Conservation (phyloP, 176 grass and related monocot genomes). For the Eragrostis nindensis region DNA sequence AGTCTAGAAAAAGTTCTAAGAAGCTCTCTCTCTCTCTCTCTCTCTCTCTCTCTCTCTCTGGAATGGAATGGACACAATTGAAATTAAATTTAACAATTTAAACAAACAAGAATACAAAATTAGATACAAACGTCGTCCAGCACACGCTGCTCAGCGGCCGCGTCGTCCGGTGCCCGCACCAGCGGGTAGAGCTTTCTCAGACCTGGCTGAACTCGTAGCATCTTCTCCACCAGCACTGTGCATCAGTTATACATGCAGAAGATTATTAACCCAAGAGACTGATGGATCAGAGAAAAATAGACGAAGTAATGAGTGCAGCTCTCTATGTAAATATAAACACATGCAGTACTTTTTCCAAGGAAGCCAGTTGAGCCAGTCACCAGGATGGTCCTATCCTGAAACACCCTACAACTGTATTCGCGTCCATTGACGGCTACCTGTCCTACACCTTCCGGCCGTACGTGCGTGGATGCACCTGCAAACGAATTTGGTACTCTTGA, state of each 20-base stretch:
- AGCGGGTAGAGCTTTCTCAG: conserved; percentile 33
- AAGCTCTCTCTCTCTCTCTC: too few species aligned
- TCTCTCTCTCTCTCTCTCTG: too few species aligned
- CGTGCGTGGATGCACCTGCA: too few species aligned
- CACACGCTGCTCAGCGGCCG: conserved; percentile 26
- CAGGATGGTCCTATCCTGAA: conserved; percentile 59
- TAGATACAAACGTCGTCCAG: not conserved
- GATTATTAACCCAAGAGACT: not conserved
- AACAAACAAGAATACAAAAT: too few species aligned
- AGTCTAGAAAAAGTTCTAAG: too few species aligned
- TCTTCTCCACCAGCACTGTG: conserved; percentile 39
- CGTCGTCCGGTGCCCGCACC: not conserved
- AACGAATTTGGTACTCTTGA: too few species aligned
- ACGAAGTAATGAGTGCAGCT: not conserved
- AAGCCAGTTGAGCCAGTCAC: conserved; percentile 72
- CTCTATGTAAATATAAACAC: too few species aligned
- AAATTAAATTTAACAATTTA: too few species aligned
- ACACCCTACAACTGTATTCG: conserved; percentile 39
- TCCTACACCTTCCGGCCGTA: too few species aligned
- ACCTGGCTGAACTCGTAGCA: conserved; percentile 21
- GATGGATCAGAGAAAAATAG: not conserved
- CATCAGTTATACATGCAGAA: too few species aligned
- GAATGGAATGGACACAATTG: too few species aligned
- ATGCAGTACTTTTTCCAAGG: conserved; percentile 51
- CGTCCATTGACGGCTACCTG: conserved; percentile 40